Conservation (phyloP, 2,329 filamentous ascomycete species). For the Apiospora hydei region DNA sequence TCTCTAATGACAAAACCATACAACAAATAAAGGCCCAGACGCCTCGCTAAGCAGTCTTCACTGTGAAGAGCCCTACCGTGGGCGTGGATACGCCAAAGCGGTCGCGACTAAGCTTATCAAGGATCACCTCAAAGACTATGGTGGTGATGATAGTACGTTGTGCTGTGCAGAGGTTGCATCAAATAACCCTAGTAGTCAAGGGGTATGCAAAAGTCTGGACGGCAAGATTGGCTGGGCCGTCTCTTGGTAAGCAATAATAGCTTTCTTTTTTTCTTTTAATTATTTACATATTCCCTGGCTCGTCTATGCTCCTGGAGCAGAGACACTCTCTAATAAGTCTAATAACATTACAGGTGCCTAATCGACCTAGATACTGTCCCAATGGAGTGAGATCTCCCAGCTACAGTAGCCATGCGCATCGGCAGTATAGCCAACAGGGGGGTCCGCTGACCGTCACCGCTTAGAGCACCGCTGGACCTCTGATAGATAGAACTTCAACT, state of each 20-base stretch:
- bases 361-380: slow-evolving; percentile 26
- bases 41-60: slow-evolving; percentile 68
- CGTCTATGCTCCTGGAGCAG: slow-evolving; percentile 7
- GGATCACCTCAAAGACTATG: slow-evolving; percentile 54
- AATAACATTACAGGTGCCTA: slow-evolving; percentile 24
- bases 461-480: slow-evolving; percentile 81
- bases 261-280: background rate
- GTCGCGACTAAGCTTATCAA: slow-evolving; percentile 65
- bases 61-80: slow-evolving; percentile 66
- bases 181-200: slow-evolving; percentile 66
- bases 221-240: slow-evolving; percentile 62
- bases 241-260: slow-evolving; percentile 60
- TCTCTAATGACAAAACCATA: background rate
- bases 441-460: slow-evolving; percentile 34
- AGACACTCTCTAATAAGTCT: slow-evolving; percentile 28
- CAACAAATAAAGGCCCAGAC: slow-evolving; percentile 56
- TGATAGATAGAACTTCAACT: slow-evolving; percentile 91
- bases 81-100: slow-evolving; percentile 68
- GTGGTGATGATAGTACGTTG: slow-evolving; percentile 53
- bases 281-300: slow-evolving; percentile 9
- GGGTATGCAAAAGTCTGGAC: slow-evolving; percentile 67
- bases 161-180: slow-evolving; percentile 69
- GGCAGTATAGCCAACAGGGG: background rate
- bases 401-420: background rate
- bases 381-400: slow-evolving; percentile 14